These are phyloP conservation scores for Sanghuangporus weigelae DNA, from an alignment of 1,284 basidiomycete species.

Conservation along the genomic window DNA sequence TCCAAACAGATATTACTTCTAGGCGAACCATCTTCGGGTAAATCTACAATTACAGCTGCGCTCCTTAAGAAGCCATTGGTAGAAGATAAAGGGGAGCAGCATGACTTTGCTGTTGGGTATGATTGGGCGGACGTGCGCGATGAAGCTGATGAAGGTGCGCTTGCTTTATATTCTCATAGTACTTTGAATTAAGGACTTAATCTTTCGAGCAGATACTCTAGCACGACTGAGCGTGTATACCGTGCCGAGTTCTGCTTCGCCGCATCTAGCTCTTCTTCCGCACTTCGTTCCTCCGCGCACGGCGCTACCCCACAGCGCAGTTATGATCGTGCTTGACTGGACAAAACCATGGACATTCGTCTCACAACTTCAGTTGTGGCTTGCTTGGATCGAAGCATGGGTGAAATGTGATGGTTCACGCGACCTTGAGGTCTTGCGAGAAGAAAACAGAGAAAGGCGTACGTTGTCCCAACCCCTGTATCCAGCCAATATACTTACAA, in stretches of 20 bases:
- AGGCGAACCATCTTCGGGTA: slow-evolving; percentile 72
- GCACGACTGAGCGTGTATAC: slow-evolving; percentile 86
- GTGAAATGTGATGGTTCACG: slow-evolving; percentile 61
- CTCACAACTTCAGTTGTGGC: slow-evolving; percentile 83
- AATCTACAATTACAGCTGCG: slow-evolving; percentile 65
- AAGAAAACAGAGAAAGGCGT: slow-evolving; percentile 83
- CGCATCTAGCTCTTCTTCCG: slow-evolving; percentile 76
- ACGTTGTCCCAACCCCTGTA: slow-evolving; percentile 31
- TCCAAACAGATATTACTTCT: slow-evolving; percentile 82
- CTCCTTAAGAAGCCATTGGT: slow-evolving; percentile 63
- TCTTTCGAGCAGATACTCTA: slow-evolving; percentile 58
- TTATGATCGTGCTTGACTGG: slow-evolving; percentile 94
- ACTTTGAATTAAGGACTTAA: slow-evolving; percentile 4
- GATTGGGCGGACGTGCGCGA: slow-evolving; percentile 83
- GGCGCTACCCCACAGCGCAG: slow-evolving; percentile 71
- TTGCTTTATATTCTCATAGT: not conserved
- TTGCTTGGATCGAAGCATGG: slow-evolving; percentile 82
- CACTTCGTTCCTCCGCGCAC: slow-evolving; percentile 74
- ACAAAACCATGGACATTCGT: slow-evolving; percentile 89
- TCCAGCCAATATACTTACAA: not conserved
- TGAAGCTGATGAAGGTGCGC: slow-evolving; percentile 80
- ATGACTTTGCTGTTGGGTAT: slow-evolving; percentile 82
- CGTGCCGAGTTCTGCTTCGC: slow-evolving; percentile 72
- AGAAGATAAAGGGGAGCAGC: slow-evolving; percentile 51
- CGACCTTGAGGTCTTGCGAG: slow-evolving; percentile 62